Evolutionary conservation across 441 rosid species (phyloP).

Genomic region (Corymbia citriodora): DNA sequence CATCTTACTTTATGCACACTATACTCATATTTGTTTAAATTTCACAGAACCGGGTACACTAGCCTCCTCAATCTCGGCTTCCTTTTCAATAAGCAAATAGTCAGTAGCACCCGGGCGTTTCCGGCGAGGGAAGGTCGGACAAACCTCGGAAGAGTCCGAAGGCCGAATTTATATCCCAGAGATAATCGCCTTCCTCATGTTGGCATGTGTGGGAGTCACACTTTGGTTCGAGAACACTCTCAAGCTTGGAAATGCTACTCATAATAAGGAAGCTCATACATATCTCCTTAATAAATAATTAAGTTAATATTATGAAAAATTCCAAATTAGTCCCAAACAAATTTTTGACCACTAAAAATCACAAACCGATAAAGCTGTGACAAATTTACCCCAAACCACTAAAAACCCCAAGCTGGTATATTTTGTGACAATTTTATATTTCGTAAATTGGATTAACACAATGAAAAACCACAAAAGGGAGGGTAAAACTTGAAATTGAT

Average conservation of each 20-base stretch:
- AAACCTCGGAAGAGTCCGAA: rapidly evolving
- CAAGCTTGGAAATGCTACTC: neutral
- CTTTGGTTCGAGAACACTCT: neutral
- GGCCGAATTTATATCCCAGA: rapidly evolving
- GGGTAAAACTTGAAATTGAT: too few relatives aligned
- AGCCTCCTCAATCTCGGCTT: neutral
- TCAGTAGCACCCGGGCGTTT: rapidly evolving
- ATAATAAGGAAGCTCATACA: neutral
- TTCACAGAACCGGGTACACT: rapidly evolving
- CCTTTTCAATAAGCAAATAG: rapidly evolving
- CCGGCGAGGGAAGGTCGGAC: rapidly evolving
- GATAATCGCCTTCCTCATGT: neutral
- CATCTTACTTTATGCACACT: neutral
- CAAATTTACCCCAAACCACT: too few relatives aligned
- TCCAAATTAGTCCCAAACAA: too few relatives aligned
- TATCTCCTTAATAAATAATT: neutral
- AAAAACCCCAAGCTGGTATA: too few relatives aligned
- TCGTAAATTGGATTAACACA: too few relatives aligned
- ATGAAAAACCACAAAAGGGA: too few relatives aligned
- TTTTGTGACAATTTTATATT: too few relatives aligned
- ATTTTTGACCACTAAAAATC: too few relatives aligned
- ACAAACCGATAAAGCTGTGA: too few relatives aligned
- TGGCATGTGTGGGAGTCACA: rapidly evolving
- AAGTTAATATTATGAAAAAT: too few relatives aligned
- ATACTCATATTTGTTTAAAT: neutral